These are phyloP conservation scores for Pochonia chlamydosporia DNA, from an alignment of 2,329 filamentous ascomycete genomes.

Conservation along the genomic window DNA sequence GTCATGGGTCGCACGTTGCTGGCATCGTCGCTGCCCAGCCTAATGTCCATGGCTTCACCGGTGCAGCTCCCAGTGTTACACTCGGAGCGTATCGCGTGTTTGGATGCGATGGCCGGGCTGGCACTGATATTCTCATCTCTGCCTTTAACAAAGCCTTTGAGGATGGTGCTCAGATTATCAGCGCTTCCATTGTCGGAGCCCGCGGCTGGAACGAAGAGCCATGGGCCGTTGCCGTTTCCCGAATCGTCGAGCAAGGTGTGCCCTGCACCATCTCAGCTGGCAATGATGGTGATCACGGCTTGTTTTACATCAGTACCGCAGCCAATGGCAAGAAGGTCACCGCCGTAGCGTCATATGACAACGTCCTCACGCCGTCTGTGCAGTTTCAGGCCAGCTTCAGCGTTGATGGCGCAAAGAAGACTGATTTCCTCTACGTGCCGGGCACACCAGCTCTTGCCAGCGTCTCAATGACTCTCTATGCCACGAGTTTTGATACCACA, in stretches of 20 bases:
- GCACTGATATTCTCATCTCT: conserved; percentile 31
- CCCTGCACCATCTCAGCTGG: conserved; percentile 35
- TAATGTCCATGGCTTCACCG: conserved; percentile 29
- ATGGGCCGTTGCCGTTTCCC: conserved; percentile 29
- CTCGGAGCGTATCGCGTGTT: conserved; percentile 33
- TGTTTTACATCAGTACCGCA: conserved; percentile 33
- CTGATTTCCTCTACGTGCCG: neutral
- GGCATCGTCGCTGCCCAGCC: conserved; percentile 38
- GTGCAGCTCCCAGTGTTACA: conserved; percentile 32
- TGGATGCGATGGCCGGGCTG: conserved; percentile 22
- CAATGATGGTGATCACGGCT: conserved; percentile 36
- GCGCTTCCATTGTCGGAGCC: conserved; percentile 26
- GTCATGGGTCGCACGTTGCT: conserved; percentile 39
- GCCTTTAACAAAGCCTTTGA: conserved; percentile 34
- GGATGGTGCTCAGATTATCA: conserved; percentile 32
- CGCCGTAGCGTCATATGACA: conserved; percentile 38
- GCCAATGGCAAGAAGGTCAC: conserved; percentile 35
- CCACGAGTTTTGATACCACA: conserved; percentile 26
- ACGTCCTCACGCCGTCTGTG: conserved; percentile 30
- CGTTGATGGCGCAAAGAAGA: conserved; percentile 15
- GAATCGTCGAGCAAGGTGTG: conserved; percentile 37
- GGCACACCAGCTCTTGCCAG: conserved; percentile 9
- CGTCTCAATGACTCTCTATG: conserved; percentile 20
- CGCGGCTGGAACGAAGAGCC: conserved; percentile 23
- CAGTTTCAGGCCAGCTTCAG: conserved; percentile 29